These are phyloP conservation scores for Exserohilum turcica DNA, from an alignment of 2,329 filamentous ascomycete species.

Conservation along the genomic window DNA sequence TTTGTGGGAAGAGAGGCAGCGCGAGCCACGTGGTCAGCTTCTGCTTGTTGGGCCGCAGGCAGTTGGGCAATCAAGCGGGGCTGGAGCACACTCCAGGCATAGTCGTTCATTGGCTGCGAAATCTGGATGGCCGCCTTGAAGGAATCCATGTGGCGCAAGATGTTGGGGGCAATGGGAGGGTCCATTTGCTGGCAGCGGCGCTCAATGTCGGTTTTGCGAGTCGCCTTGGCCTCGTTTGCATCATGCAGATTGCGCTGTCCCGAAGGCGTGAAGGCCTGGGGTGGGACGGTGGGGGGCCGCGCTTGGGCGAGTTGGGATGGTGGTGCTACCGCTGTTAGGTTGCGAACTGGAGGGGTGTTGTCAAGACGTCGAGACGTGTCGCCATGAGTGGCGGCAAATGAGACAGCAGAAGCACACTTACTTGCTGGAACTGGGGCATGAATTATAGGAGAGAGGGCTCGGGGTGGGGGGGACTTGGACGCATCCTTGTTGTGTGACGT, in stretches of 20 bases:
- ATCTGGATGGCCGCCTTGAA: constrained; percentile 77
- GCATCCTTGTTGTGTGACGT: constrained; percentile 25
- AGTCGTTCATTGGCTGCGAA: constrained; percentile 68
- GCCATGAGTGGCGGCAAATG: constrained; percentile 19
- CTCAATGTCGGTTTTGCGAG: constrained; percentile 72
- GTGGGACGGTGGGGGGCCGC: constrained; percentile 42
- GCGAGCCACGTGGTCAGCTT: constrained; percentile 57
- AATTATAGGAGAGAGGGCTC: constrained; percentile 37
- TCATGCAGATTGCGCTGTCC: constrained; percentile 64
- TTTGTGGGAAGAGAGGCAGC: constrained; percentile 53
- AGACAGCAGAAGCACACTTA: constrained; percentile 37
- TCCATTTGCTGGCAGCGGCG: constrained; percentile 68
- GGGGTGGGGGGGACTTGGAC: constrained; percentile 34
- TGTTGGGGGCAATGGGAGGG: constrained; percentile 66
- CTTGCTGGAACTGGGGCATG: constrained; percentile 42
- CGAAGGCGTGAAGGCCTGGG: constrained; percentile 40
- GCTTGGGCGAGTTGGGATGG: constrained; percentile 35
- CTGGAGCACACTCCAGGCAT: constrained; percentile 71
- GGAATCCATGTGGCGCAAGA: constrained; percentile 72
- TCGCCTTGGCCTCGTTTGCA: constrained; percentile 66
- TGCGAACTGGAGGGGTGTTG: constrained; percentile 28
- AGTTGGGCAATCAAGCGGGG: constrained; percentile 70
- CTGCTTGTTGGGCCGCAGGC: constrained; percentile 64
- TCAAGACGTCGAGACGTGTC: constrained; percentile 23
- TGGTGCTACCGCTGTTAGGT: constrained; percentile 41